Percentiles rank a stretch among this genome's conserved stretches.
Conservation (phyloP, 805 yeast species). For the Phaffomyces thermotolerans region DNA sequence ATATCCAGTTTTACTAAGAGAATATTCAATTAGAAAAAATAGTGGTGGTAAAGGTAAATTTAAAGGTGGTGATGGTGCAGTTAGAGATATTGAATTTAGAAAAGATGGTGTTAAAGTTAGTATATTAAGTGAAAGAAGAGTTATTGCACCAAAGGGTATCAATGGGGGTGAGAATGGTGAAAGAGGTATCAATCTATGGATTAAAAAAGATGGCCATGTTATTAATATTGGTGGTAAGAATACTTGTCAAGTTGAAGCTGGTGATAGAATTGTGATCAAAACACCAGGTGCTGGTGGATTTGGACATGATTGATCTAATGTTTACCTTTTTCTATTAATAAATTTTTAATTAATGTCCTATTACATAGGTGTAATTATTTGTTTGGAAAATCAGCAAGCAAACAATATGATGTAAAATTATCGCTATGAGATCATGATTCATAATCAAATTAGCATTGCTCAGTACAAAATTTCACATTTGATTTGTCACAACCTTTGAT, state of each 20-base stretch:
- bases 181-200: slow-evolving; percentile 62
- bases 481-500: too few species aligned
- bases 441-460: too few species aligned
- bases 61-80: slow-evolving; percentile 80
- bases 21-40: slow-evolving; percentile 58
- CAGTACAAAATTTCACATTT: too few species aligned
- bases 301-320: too few species aligned
- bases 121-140: slow-evolving; percentile 79
- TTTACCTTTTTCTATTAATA: too few species aligned
- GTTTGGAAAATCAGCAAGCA: too few species aligned
- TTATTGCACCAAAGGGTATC: slow-evolving; percentile 79
- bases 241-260: slow-evolving; percentile 46
- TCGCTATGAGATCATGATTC: too few species aligned
- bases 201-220: slow-evolving; percentile 28
- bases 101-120: slow-evolving; percentile 60
- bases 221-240: slow-evolving; percentile 67
- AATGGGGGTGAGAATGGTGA: slow-evolving; percentile 74
- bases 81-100: slow-evolving; percentile 78
- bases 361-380: too few species aligned
- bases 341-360: too few species aligned
- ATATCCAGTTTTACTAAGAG: slow-evolving; percentile 72
- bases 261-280: slow-evolving; percentile 58
- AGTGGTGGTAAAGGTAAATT: slow-evolving; percentile 65
- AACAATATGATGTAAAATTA: too few species aligned
- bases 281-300: slow-evolving; percentile 89